Evolutionary conservation across 495 filamentous ascomycete species (phyloP), one percentile per base, ranked within the genome.

Genomic region (Amniculicola lignicola): DNA sequence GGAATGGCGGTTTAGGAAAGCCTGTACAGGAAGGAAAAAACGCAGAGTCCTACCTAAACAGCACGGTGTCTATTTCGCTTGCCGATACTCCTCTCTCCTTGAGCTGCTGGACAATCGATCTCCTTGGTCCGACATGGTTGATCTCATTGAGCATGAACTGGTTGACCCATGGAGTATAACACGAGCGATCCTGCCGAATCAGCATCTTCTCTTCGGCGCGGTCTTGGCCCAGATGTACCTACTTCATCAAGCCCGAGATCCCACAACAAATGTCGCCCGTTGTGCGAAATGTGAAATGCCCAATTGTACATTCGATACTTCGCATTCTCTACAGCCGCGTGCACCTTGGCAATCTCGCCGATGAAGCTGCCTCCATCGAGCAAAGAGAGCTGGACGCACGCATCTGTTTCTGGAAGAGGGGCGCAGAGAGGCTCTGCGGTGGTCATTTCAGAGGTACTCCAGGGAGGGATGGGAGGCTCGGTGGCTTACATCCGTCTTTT

Each of bases 341-440:
- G 59, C 14, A 62, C 1, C 35, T 54, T 52, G 21, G 22, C 5
- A 23, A 48, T 19, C 10, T 62, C 59, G 11, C 53, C 59, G 1
- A 57, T 43, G 25, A 62, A 62, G 22, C 59, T 62, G 7, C 59
- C 59, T 7, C 59, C 59, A 53, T 62, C 59, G 12, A 62, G 54
- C 23, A 62, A 48, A 1, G 51, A 55, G 15, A 61, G 40, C 14
- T 55, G 12, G 23, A 61, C 45, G 24, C 40, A 50, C 14, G 51
- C 58, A 37, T 61, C 39, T 10, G 58, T 45, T 29, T 51, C 58
- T 29, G 58, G 58, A 22, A 61, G 29, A 22, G 44, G 28, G 25
- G 24, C 41, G 39, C 44, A 33, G 12, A 19, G 37, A 27, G n/a
- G 31, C 22, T 55, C 51, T 16, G 58, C 35, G n/a, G 19, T 44